Base-by-base conservation (phyloP, 2,329 filamentous ascomycete genomes). In the Trichoderma simmonsii region DNA sequence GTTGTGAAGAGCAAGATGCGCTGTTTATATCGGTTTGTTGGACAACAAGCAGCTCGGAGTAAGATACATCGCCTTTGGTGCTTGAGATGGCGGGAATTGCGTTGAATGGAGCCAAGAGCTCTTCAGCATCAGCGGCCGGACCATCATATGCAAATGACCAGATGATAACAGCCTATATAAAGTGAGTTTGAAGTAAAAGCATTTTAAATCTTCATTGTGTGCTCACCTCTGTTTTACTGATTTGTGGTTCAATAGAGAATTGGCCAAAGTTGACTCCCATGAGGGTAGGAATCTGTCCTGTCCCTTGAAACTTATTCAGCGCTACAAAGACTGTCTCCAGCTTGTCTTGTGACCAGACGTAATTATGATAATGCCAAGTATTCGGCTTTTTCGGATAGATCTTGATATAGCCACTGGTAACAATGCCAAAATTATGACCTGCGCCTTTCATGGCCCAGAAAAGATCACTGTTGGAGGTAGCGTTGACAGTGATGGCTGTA, bases 391-490 rank as follows among this genome's bases (percentile, higher is more conserved):
- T 51, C 1, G 57, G 67, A 21, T 77, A 79, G 3, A 83, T 76
- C 70, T 81, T 82, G 64, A 82, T 74, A 9, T 73, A 74, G 14
- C 74, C 65, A 1, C 74, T 76, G 6, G 78, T 80, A 4, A 79
- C 78, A 14, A 82, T 79, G 30, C 77, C 81, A 56, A 81, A 82
- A 66, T 80, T 80, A 43, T 79, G 77, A 0, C 81, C 81, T 11
- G 78, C 78, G 6, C 81, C 81, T 60, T 77, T 74, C 43, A 81
- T 78, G 2, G 77, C 81, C 81, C 81, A 82, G 72, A 79, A 82
- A 11, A 82, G 76, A 62, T 82, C 81, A 4, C 73, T 72, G 24
- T 81, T 63, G 32, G 79, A 72, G 4, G 71, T 77, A 21, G 71
- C 28, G 30, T 70, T 75, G 28, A 75, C 74, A 7, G 60, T 72